Evolutionary conservation across 768 basidiomycete genomes (phyloP).

Genomic region (Hirschioporus abietinus): DNA sequence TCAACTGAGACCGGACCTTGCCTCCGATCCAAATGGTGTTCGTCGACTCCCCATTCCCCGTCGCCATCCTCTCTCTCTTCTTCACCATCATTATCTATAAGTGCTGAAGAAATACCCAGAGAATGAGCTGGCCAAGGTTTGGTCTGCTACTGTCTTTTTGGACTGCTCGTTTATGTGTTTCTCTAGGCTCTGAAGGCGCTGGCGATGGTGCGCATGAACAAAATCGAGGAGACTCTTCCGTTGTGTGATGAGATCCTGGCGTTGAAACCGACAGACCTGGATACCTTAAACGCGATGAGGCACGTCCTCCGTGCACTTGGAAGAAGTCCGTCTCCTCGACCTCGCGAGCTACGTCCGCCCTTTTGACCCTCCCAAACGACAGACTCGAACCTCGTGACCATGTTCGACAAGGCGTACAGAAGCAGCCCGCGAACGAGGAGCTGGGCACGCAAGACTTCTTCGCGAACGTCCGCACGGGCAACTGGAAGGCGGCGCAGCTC

Average conservation of each 20-base stretch:
- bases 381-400: constrained; percentile 76
- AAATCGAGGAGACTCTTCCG: constrained; percentile 75
- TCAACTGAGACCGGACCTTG: no score
- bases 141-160: no score
- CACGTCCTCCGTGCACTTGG: constrained; percentile 78
- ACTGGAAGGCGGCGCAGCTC: constrained; percentile 86
- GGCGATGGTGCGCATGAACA: constrained; percentile 77
- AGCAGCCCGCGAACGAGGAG: constrained; percentile 76
- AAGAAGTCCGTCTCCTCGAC: constrained; percentile 54
- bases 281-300: constrained; percentile 74
- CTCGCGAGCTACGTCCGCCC: constrained; percentile 9
- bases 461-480: constrained; percentile 70
- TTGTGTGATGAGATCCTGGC: constrained; percentile 79
- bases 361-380: neutral
- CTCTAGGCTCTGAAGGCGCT: constrained; percentile 76
- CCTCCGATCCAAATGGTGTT: no score
- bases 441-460: constrained; percentile 81
- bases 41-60: no score
- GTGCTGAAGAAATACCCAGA: constrained; percentile 80
- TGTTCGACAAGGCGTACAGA: constrained; percentile 85
- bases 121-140: constrained; percentile 70
- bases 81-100: no score
- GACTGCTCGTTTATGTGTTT: constrained; percentile 13
- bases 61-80: no score
- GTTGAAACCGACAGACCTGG: constrained; percentile 66